A percentile compares a stretch with the other conserved stretches of the same genome.
These are phyloP conservation scores for Ananas comosus DNA, from an alignment of 176 grass and related monocot genomes.

Conservation along the genomic window DNA sequence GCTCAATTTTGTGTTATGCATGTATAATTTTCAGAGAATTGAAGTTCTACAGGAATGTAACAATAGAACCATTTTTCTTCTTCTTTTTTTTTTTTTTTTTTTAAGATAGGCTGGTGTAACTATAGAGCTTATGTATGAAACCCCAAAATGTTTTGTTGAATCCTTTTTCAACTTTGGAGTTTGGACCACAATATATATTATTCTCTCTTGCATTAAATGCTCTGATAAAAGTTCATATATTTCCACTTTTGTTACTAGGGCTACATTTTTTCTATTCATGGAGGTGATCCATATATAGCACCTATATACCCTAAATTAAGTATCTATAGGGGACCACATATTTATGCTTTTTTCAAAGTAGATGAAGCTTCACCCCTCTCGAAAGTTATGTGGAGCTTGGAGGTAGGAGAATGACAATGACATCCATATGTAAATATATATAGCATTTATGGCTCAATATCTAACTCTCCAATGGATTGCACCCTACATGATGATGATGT, in stretches of 20 bases:
- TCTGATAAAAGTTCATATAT: not conserved
- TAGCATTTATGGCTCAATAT: no score
- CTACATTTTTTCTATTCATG: not conserved
- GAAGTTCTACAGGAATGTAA: no score
- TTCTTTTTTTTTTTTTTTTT: no score
- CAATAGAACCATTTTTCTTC: no score
- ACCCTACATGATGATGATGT: not conserved
- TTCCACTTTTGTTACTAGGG: not conserved
- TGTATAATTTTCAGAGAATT: no score
- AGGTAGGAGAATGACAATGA: not conserved
- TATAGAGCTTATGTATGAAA: not conserved
- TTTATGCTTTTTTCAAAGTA: not conserved
- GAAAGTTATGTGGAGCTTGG: not conserved
- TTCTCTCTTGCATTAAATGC: not conserved
- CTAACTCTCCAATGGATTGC: no score
- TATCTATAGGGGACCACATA: not conserved
- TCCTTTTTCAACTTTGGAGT: constrained; percentile 4
- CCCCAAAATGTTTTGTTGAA: not conserved
- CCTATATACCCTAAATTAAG: not conserved
- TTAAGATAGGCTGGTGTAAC: no score
- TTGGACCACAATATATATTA: not conserved
- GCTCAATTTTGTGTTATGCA: no score
- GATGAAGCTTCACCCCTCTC: not conserved
- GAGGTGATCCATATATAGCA: constrained; percentile 1
- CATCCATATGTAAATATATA: not conserved